A percentile compares a stretch with the other conserved stretches of the same genome.
Conservation (phyloP, 2,329 filamentous ascomycete genomes). For the Venturia carpophila region DNA sequence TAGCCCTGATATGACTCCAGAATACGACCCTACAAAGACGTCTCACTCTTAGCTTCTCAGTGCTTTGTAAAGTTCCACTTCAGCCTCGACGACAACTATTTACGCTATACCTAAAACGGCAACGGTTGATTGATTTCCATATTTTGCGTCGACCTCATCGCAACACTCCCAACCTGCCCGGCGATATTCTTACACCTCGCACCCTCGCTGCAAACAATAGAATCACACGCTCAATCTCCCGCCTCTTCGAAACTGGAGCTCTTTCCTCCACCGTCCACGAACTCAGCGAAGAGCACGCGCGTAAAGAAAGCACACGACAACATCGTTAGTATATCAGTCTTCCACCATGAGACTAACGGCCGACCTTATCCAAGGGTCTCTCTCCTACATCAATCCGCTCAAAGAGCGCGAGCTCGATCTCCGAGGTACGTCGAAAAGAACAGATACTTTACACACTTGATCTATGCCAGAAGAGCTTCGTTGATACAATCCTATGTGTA, state of each 20-base stretch:
- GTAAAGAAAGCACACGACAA: background rate
- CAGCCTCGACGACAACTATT: background rate
- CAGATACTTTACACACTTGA: conserved; percentile 76
- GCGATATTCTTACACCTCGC: background rate
- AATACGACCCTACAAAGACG: no score
- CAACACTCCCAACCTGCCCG: background rate
- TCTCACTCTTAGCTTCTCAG: no score
- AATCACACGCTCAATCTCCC: background rate
- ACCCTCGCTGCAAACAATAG: background rate
- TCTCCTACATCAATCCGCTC: conserved; percentile 97
- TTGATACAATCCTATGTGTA: conserved; percentile 64
- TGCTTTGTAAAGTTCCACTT: no score
- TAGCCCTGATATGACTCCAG: no score
- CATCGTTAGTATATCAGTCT: conserved; percentile 6
- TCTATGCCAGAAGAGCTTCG: conserved; percentile 56
- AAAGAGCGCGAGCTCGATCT: conserved; percentile 99
- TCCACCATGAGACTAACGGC: conserved; percentile 83
- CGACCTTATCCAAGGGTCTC: conserved; percentile 87
- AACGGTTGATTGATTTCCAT: background rate
- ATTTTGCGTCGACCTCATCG: background rate
- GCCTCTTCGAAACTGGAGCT: no score
- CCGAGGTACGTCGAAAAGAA: conserved; percentile 92
- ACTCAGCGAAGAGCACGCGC: background rate
- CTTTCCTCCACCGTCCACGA: background rate
- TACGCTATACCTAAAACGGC: background rate